Evolutionary conservation across 2,329 filamentous ascomycete species (phyloP).

Genomic region (Lachnellula willkommii): DNA sequence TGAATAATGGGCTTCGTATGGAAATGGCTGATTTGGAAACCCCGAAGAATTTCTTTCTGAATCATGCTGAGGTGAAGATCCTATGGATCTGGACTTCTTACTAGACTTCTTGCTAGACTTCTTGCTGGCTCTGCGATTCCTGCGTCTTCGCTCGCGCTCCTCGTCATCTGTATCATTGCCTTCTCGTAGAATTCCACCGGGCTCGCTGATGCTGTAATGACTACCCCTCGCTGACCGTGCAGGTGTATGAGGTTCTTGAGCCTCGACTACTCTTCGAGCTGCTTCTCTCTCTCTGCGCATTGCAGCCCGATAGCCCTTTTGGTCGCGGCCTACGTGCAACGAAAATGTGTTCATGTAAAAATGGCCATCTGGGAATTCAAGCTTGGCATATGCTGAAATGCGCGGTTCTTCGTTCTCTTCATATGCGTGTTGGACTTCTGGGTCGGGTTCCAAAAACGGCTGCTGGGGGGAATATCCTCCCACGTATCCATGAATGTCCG

Average conservation of each 20-base stretch:
- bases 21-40: slow-evolving; percentile 25
- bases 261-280: slow-evolving; percentile 43
- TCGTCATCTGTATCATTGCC: slow-evolving; percentile 57
- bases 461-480: neutral
- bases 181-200: slow-evolving; percentile 62
- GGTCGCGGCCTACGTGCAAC: slow-evolving; percentile 68
- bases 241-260: slow-evolving; percentile 39
- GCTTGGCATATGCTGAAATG: slow-evolving; percentile 46
- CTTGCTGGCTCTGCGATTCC: slow-evolving; percentile 34
- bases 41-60: slow-evolving; percentile 29
- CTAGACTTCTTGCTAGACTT: slow-evolving; percentile 39
- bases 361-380: slow-evolving; percentile 69
- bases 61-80: slow-evolving; percentile 35
- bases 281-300: slow-evolving; percentile 42
- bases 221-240: slow-evolving; percentile 42
- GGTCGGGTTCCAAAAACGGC: neutral
- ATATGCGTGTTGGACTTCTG: neutral
- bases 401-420: slow-evolving; percentile 2
- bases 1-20: slow-evolving; percentile 46
- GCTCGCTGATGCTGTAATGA: slow-evolving; percentile 54
- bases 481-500: slow-evolving; percentile 5
- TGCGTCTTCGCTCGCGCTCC: slow-evolving; percentile 39
- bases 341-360: slow-evolving; percentile 75
- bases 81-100: slow-evolving; percentile 40
- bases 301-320: slow-evolving; percentile 51